Conservation (phyloP, 2,329 filamentous ascomycete genomes). For the Bipolaris zeicola region DNA sequence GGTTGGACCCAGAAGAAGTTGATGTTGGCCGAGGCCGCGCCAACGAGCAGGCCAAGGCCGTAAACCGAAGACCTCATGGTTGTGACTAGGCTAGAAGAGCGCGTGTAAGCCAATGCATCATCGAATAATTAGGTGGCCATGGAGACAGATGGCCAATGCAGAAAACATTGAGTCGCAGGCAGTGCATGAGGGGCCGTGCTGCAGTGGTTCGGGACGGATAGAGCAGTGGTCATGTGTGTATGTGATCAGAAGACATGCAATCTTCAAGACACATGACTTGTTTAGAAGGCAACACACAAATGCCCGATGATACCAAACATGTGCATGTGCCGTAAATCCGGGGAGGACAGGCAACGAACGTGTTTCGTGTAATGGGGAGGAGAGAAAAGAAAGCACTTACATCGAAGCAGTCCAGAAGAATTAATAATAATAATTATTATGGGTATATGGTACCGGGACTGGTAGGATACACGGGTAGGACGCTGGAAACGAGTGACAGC, state of each 20-base stretch:
- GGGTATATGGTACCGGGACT: not conserved
- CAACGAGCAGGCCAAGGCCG: slow-evolving; percentile 42
- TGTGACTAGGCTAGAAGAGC: slow-evolving; percentile 13
- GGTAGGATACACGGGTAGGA: not conserved
- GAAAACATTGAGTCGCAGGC: not conserved
- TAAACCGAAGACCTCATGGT: slow-evolving; percentile 41
- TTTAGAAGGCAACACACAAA: too few relatives aligned
- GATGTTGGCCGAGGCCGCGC: slow-evolving; percentile 54
- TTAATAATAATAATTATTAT: slow-evolving; percentile 10
- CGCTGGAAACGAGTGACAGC: slow-evolving; percentile 38
- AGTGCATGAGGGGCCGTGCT: not conserved
- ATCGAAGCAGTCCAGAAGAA: slow-evolving; percentile 4
- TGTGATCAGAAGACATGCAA: slow-evolving; percentile 7
- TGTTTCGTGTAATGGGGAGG: too few relatives aligned
- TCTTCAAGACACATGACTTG: too few relatives aligned
- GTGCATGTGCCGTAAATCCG: too few relatives aligned
- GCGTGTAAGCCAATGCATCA: slow-evolving; percentile 21
- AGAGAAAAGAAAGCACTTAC: slow-evolving; percentile 17
- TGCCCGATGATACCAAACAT: too few relatives aligned
- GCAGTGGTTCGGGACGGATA: not conserved
- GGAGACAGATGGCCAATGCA: not conserved
- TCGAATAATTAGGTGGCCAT: not conserved
- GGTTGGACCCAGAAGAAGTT: slow-evolving; percentile 56
- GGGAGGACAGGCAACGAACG: too few relatives aligned
- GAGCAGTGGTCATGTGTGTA: not conserved